Conservation (phyloP, 2,329 filamentous ascomycete species). For the Stemphylium beticola region DNA sequence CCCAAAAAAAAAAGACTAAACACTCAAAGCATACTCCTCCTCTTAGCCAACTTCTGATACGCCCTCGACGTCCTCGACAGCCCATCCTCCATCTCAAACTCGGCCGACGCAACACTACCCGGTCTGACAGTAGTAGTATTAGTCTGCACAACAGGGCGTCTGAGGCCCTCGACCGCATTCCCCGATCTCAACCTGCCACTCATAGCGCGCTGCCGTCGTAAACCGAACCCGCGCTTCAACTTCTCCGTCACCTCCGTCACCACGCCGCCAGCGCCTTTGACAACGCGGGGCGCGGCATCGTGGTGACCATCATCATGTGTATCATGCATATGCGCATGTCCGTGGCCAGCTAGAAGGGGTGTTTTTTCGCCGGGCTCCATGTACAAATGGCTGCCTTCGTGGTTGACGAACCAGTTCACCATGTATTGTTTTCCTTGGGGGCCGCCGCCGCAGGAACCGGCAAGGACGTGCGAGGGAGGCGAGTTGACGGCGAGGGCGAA, state of each 20-base stretch:
- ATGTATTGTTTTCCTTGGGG: conserved; percentile 59
- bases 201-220: conserved; percentile 14
- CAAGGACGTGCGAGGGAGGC: conserved; percentile 59
- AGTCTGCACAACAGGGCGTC: not conserved
- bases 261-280: not conserved
- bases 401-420: conserved; percentile 55
- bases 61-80: conserved; percentile 40
- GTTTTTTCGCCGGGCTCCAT: conserved; percentile 54
- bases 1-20: not conserved
- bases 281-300: not conserved
- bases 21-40: conserved; percentile 47
- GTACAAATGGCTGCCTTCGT: conserved; percentile 60
- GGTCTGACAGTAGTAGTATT: conserved; percentile 28
- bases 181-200: conserved; percentile 22
- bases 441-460: conserved; percentile 63
- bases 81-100: conserved; percentile 45
- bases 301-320: conserved; percentile 9
- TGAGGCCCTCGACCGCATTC: conserved; percentile 26
- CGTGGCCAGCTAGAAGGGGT: conserved; percentile 13
- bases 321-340: conserved; percentile 19
- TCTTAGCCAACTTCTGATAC: conserved; percentile 46
- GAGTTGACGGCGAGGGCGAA: conserved; percentile 75
- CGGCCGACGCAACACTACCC: conserved; percentile 26
- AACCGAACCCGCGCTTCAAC: conserved; percentile 17
- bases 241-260: conserved; percentile 9